Evolutionary conservation across 2,329 filamentous ascomycete genomes (phyloP), one percentile per base, ranked within the genome.

Genomic region (Onygena corvina): DNA sequence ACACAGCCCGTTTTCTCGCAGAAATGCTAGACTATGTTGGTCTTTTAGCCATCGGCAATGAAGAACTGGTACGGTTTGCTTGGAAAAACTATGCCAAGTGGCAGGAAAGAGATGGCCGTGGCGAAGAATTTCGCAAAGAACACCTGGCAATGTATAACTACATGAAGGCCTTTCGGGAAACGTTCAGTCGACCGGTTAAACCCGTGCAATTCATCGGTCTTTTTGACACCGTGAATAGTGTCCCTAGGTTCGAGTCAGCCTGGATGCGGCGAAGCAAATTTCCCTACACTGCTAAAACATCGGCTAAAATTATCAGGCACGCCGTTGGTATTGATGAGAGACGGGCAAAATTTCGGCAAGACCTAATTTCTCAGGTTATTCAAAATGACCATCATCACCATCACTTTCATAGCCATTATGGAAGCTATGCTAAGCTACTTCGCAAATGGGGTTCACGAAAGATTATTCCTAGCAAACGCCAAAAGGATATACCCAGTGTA

Each of bases 181-280:
- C 72, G 0, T 75, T 76, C 50, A 74, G 71, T 53, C 68, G 69
- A 31, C 58, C 62, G 16, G 68, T 70, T 35, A 70, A 74, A 47
- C 53, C 55, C 38, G 68, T 76, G 3, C 72, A 72, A 55, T 76
- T 77, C 58, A 68, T 77, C 11, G 75, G 75, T 1, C 63, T 76
- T 35, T 77, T 73, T 64, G 74, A 77, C 54, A 73, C 70, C 47
- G 74, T 77, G 36, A 75, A 73, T 57, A 74, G 70, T 2, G 71
- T 76, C 4, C 58, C 59, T 7, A 54, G 54, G 23, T 60, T 65
- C 36, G 60, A 64, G 33, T 52, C 60, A 30, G 61, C 62, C 8
- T 61, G 69, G 6, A 65, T 71, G 21, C 48, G 52, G 35, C 46
- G 54, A 36, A 56, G 46, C 27, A 55, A 52, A 35, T 56, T 55